Evolutionary conservation across 2,329 filamentous ascomycete genomes (phyloP), one percentile per base, ranked within the genome.

Genomic region (Myrmaecium sp.): DNA sequence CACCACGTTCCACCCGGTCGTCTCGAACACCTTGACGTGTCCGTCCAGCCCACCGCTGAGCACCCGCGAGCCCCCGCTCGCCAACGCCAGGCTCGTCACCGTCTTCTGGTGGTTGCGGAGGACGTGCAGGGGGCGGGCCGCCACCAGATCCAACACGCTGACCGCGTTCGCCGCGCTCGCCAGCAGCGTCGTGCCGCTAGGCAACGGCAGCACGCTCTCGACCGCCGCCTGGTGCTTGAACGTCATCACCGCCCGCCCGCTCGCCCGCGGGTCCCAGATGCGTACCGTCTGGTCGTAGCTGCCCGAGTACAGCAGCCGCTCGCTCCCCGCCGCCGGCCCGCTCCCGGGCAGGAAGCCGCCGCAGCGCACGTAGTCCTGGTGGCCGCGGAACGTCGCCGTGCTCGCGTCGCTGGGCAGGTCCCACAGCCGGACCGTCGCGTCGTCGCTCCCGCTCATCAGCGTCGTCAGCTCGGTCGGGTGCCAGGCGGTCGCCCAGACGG

Each of bases 61-160:
- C 30, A 98, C 64, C 26, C 89, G 71, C 26, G 71, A 71, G 24
- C 79, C 80, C 38, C 78, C 70, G 23, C 81, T 84, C 5, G 83
- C 84, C 17, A 91, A 60, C 27, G 76, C 74, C 29, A 98, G 64
- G 5, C 78, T 74, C 0, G 89, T 95, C 33, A 98, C 84, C 1
- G 89, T 93, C 69, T 95, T 98, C 48, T 98, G 89, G 54, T 98
- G 89, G 49, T 91, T 95, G 40, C 74, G 75, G 35, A 98, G 74
- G 45, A 92, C 62, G 40, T 83, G 76, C 31, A 93, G 60, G 4
- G 86, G 83, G 44, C 81, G 82, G 14, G 80, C 89, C 26, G 84
- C 86, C 10, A 95, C 77, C 23, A 98, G 67, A 49, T 98, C 89
- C 34, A 98, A 65, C 7, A 98, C 82, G 5, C 79, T 83, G 42